These are phyloP conservation scores for Tritrichomonas musculus DNA, from an alignment of 208 protist species.

Conservation along the genomic window DNA sequence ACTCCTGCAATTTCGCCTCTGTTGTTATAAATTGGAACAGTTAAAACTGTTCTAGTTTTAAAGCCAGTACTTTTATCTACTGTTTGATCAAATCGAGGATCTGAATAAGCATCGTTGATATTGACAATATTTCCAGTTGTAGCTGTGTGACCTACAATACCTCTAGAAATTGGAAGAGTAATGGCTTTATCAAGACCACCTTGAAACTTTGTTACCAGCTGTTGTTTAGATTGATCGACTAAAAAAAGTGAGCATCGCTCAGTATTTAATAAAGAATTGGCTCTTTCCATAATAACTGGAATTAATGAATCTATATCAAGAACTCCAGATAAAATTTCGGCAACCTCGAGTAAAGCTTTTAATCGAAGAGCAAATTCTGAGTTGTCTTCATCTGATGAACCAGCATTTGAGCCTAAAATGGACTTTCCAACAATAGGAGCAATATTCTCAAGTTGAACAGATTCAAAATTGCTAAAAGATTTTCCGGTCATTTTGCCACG, in stretches of 20 bases:
- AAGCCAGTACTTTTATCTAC: background rate
- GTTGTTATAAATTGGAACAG: slow-evolving; percentile 38
- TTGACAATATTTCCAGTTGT: slow-evolving; percentile 47
- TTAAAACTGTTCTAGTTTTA: background rate
- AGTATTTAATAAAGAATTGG: background rate
- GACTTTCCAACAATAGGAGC: background rate
- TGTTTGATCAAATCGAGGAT: slow-evolving; percentile 48
- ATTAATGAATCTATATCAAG: slow-evolving; percentile 21
- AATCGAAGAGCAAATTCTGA: background rate
- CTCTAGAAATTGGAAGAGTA: slow-evolving; percentile 6
- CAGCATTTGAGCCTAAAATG: background rate
- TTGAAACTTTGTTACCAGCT: background rate
- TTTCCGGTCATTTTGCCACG: background rate
- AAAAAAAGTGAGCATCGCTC: slow-evolving; percentile 24
- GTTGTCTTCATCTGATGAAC: background rate
- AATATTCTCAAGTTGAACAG: background rate
- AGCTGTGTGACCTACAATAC: slow-evolving; percentile 43
- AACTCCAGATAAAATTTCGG: background rate
- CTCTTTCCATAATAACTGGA: background rate
- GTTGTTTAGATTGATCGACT: background rate
- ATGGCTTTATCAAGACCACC: slow-evolving; percentile 30
- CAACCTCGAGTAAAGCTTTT: slow-evolving; percentile 3
- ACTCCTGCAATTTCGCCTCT: slow-evolving; percentile 49
- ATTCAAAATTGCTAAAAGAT: background rate
- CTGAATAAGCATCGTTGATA: slow-evolving; percentile 56